Evolutionary conservation across 805 yeast species (phyloP).

Genomic region (Henningerozyma blattae): DNA sequence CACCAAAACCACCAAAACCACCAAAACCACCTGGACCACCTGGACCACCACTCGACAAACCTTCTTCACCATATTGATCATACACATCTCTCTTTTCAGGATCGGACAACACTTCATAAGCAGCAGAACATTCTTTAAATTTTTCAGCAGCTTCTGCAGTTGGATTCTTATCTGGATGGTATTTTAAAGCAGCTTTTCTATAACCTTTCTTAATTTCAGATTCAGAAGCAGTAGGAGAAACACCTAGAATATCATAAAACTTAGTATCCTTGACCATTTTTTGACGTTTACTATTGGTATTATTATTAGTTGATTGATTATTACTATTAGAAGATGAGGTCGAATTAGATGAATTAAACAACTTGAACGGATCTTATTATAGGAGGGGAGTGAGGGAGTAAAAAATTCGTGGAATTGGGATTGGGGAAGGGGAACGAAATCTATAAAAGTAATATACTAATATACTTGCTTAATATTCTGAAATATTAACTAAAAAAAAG

Average conservation of each 20-base stretch:
- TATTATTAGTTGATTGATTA: no score
- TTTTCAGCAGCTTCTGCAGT: constrained; percentile 89
- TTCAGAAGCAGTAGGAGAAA: constrained; percentile 55
- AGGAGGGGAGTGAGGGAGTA: no score
- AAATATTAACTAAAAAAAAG: no score
- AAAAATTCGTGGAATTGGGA: no score
- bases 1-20: constrained; percentile 30
- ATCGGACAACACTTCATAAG: constrained; percentile 82
- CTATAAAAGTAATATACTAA: no score
- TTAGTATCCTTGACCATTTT: constrained; percentile 74
- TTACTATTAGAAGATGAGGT: no score
- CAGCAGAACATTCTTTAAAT: constrained; percentile 81
- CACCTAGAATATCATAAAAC: constrained; percentile 64
- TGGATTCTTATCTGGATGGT: constrained; percentile 70
- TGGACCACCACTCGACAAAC: constrained; percentile 68
- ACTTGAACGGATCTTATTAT: no score
- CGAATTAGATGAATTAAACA: constrained; percentile 3
- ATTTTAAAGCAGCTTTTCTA: constrained; percentile 68
- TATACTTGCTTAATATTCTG: no score
- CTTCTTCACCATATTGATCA: constrained; percentile 89
- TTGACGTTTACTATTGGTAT: constrained; percentile 8
- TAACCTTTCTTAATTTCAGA: constrained; percentile 70
- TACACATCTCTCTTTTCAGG: constrained; percentile 79
- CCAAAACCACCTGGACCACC: constrained; percentile 56
- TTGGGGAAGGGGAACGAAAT: no score